A percentile compares a stretch with the other conserved stretches of the same genome.
These are phyloP conservation scores for Coix lacrymajobi DNA, from an alignment of 176 grass and related monocot genomes.

Conservation along the genomic window DNA sequence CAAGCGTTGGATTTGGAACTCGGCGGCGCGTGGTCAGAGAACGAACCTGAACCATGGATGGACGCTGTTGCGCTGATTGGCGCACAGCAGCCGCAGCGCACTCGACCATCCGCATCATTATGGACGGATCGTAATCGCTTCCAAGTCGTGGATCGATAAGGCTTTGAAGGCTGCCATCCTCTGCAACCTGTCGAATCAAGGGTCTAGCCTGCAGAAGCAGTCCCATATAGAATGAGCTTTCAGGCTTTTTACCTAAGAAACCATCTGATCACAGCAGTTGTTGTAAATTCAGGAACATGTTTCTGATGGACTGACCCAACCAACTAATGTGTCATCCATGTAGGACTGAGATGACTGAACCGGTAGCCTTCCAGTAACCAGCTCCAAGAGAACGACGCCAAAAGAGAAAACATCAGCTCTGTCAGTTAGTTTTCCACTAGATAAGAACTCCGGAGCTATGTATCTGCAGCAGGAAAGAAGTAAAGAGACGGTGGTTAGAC, in stretches of 20 bases:
- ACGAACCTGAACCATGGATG: conserved; percentile 48
- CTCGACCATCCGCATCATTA: conserved; percentile 41
- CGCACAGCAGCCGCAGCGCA: conserved; percentile 49
- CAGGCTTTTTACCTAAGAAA: neutral
- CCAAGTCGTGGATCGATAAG: conserved; percentile 43
- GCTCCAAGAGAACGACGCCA: conserved; percentile 52
- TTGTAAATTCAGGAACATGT: neutral
- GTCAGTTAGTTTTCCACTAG: conserved; percentile 49
- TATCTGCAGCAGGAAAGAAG: conserved; percentile 19
- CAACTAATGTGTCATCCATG: conserved; percentile 57
- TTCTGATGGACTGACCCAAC: conserved; percentile 32
- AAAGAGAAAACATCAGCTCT: conserved; percentile 51
- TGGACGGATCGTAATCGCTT: conserved; percentile 25
- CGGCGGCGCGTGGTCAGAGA: neutral
- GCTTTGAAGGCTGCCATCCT: conserved; percentile 24
- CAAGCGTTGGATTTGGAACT: neutral
- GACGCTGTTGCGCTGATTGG: conserved; percentile 30
- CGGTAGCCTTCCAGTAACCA: conserved; percentile 44
- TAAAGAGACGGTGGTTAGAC: neutral
- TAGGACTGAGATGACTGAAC: conserved; percentile 47
- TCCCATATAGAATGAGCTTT: neutral
- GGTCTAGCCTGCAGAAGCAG: conserved; percentile 39
- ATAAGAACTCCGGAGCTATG: conserved; percentile 49
- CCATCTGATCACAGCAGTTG: neutral
- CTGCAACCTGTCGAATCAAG: conserved; percentile 28